Conservation (phyloP, 768 basidiomycete species). For the Rossbeevera mucosa region DNA sequence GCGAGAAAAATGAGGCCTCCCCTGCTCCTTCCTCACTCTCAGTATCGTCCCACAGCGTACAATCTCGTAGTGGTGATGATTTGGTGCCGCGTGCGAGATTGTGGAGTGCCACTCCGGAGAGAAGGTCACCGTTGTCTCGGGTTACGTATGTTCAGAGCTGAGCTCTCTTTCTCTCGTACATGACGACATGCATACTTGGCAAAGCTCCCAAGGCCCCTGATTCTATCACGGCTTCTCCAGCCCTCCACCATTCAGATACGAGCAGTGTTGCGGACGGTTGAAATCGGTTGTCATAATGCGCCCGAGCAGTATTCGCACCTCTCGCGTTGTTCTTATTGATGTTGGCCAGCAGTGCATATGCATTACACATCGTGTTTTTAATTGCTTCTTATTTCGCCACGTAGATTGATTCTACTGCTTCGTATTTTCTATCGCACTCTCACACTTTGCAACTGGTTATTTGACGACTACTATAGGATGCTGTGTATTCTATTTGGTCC, state of each 20-base stretch:
- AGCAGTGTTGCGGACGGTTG: not conserved
- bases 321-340: not conserved
- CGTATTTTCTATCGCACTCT: not conserved
- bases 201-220: not conserved
- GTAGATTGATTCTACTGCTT: not conserved
- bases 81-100: constrained; percentile 9
- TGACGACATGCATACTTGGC: not conserved
- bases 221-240: not conserved
- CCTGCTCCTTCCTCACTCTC: constrained; percentile 2
- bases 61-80: not conserved
- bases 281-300: not conserved
- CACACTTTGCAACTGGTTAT: not conserved
- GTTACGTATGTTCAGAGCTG: constrained; percentile 19
- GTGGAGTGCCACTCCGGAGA: constrained; percentile 8
- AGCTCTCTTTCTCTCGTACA: constrained; percentile 6
- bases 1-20: constrained; percentile 7
- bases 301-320: not conserved
- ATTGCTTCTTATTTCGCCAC: not conserved
- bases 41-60: not conserved
- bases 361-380: not conserved
- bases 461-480: not conserved
- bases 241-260: not conserved
- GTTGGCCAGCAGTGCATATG: not conserved
- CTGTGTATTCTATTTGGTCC: not conserved
- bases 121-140: constrained; percentile 25